Evolutionary conservation across 208 protist species (phyloP).

Genomic region (Phytomonas sp.): DNA sequence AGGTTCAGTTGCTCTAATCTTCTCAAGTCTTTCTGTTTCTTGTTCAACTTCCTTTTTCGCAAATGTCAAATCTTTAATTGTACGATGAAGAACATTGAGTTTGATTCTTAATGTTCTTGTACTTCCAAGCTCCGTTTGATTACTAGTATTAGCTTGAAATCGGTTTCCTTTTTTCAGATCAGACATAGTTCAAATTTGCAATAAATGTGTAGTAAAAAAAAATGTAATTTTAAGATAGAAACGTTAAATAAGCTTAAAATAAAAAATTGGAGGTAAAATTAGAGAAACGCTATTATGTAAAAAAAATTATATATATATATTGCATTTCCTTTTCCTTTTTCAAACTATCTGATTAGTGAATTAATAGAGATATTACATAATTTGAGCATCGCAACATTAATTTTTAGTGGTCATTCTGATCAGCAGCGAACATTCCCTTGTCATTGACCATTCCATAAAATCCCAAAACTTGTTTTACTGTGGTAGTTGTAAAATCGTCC

Average conservation of each 20-base stretch:
- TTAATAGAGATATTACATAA: conserved; percentile 3
- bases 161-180: conserved; percentile 17
- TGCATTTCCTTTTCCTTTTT: background rate
- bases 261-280: conserved; percentile 11
- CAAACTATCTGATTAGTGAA: background rate
- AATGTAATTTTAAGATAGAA: background rate
- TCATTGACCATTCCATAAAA: conserved; percentile 85
- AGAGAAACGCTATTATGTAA: background rate
- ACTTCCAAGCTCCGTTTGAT: conserved; percentile 34
- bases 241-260: background rate
- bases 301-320: background rate
- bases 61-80: conserved; percentile 62
- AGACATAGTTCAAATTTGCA: conserved; percentile 23
- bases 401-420: conserved; percentile 60
- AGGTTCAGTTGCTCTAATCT: conserved; percentile 22
- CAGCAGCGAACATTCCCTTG: conserved; percentile 83
- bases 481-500: conserved; percentile 82
- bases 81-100: conserved; percentile 46
- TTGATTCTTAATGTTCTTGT: conserved; percentile 54
- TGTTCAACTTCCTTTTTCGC: conserved; percentile 49
- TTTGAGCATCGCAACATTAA: background rate
- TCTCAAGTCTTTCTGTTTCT: conserved; percentile 43
- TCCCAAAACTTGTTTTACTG: conserved; percentile 52
- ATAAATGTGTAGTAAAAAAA: background rate
- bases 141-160: conserved; percentile 31